Percentiles rank a stretch among this genome's conserved stretches.
Conservation (phyloP, 2,329 filamentous ascomycete species). For the Hypocreales sp. region DNA sequence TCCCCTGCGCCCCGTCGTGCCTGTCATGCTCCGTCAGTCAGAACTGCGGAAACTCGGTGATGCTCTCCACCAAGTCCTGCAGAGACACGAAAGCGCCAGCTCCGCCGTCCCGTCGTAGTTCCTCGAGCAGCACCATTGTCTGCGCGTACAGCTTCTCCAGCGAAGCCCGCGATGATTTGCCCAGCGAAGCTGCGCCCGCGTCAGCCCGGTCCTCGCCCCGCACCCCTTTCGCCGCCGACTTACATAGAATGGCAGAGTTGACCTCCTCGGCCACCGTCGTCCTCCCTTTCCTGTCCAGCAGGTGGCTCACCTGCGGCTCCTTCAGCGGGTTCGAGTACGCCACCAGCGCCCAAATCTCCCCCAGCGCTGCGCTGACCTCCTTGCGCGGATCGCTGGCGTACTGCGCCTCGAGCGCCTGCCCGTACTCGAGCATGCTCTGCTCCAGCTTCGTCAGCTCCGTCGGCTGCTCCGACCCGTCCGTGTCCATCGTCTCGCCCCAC, state of each 20-base stretch:
- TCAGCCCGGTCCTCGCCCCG: neutral
- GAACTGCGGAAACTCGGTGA: conserved; percentile 22
- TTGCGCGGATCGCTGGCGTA: conserved; percentile 56
- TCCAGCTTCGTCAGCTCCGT: conserved; percentile 34
- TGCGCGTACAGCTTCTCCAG: conserved; percentile 77
- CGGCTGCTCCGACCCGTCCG: conserved; percentile 26
- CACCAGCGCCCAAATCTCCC: conserved; percentile 76
- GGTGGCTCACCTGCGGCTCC: conserved; percentile 56
- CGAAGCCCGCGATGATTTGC: conserved; percentile 75
- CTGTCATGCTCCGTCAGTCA: no score
- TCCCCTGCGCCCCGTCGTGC: no score
- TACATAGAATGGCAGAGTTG: conserved; percentile 83
- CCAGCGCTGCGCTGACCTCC: conserved; percentile 57
- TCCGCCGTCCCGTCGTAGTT: conserved; percentile 64
- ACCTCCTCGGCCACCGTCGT: conserved; percentile 79
- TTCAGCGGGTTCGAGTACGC: conserved; percentile 72
- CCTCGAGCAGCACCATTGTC: conserved; percentile 72
- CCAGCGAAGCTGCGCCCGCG: conserved; percentile 54
- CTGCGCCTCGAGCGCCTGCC: conserved; percentile 60
- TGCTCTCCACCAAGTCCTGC: conserved; percentile 30
- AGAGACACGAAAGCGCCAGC: conserved; percentile 66
- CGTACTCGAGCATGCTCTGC: conserved; percentile 60
- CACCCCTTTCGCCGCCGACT: no score
- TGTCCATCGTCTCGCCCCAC: conserved; percentile 36
- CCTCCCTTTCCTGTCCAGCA: conserved; percentile 63